Evolutionary conservation across 495 filamentous ascomycete genomes (phyloP), one percentile per base, ranked within the genome.

Genomic region (Aspergillus leporis): DNA sequence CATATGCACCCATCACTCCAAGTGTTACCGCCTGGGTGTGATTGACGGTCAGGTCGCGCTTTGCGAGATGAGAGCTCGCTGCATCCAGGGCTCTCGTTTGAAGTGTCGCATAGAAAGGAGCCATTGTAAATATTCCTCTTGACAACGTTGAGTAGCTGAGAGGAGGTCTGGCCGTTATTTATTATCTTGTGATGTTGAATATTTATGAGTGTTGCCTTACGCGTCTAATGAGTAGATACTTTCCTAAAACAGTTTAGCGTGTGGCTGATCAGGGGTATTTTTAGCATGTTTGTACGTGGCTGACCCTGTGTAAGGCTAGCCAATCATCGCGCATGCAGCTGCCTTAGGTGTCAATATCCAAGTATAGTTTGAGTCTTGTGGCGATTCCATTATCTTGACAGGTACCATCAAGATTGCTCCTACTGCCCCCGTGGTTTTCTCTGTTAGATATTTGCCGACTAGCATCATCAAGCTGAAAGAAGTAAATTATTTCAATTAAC

Each of bases 11-110:
- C 62, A 87, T 85, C 5, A 89, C 75, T 18, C 89, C 89, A 3
- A 92, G 77, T 0, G 89, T 92, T 4, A 90, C 80, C 41, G 82
- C 83, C 68, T 92, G 89, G 13, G 89, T 89, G 67, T 85, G 82
- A 67, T 83, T 83, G 59, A 91, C 87, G 19, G 76, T 79, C 10
- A 92, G 75, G 65, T 78, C 79, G 59, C 88, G 85, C 55, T 68
- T 66, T 46, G 60, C 50, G 28, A 78, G 59, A 53, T 72, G 70
- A 60, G 68, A 62, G 56, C 59, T 47, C 8, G 67, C 65, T 43
- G 62, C 41, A 43, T 74, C 66, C 53, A 59, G 30, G 53, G 65
- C 66, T 34, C 70, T 56, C 36, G 63, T 57, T 30, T 53, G 57
- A 31, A 75, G 59, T 28, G 62, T 31, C 21, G 59, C 46, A 58